Conservation (phyloP, 495 filamentous ascomycete genomes). For the Aspergillus affinis region DNA sequence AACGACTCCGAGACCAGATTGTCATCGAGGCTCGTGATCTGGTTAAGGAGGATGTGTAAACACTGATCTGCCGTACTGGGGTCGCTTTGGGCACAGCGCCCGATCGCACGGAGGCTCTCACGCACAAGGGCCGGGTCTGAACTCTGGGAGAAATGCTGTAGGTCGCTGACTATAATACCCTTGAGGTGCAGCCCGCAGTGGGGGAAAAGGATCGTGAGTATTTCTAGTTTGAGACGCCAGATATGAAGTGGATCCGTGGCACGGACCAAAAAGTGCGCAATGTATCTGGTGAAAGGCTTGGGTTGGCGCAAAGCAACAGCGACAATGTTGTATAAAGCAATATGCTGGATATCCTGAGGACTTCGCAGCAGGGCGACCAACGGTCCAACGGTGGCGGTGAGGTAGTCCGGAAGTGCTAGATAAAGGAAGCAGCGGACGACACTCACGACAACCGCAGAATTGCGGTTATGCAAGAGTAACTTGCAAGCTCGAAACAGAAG, state of each 20-base stretch:
- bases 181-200: conserved; percentile 72
- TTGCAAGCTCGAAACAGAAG: conserved; percentile 77
- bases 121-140: conserved; percentile 74
- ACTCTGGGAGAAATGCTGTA: conserved; percentile 86
- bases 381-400: conserved; percentile 71
- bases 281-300: conserved; percentile 75
- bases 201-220: conserved; percentile 86
- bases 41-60: conserved; percentile 73
- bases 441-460: conserved; percentile 87
- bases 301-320: conserved; percentile 75
- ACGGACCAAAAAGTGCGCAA: conserved; percentile 82
- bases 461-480: conserved; percentile 85
- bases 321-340: conserved; percentile 92
- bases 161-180: conserved; percentile 82
- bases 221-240: conserved; percentile 87
- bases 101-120: conserved; percentile 88
- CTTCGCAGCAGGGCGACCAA: conserved; percentile 81
- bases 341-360: conserved; percentile 80
- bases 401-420: conserved; percentile 72
- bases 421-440: conserved; percentile 82
- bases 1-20: conserved; percentile 86
- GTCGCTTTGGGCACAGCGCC: conserved; percentile 83
- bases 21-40: conserved; percentile 81
- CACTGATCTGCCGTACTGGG: conserved; percentile 69
- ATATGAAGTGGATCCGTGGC: conserved; percentile 78